These are phyloP conservation scores for Metschnikowia amazonensis DNA, from an alignment of 805 yeast genomes.

Conservation along the genomic window DNA sequence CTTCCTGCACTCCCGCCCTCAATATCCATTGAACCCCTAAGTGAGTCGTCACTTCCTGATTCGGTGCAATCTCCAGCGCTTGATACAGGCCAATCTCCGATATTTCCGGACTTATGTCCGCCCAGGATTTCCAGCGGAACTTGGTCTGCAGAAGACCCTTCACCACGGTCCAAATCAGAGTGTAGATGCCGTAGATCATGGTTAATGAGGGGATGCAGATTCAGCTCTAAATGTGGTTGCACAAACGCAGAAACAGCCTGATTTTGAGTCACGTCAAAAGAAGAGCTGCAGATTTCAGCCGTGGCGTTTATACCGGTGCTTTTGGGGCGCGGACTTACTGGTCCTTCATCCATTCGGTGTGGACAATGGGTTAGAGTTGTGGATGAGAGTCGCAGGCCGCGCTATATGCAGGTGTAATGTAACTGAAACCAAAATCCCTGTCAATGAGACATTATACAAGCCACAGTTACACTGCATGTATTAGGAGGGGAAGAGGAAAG, in stretches of 20 bases:
- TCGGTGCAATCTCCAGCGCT: neutral
- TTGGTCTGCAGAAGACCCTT: neutral
- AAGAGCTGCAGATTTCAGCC: too few species aligned
- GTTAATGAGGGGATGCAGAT: neutral
- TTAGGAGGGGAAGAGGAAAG: too few species aligned
- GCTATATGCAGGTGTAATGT: neutral
- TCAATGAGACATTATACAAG: neutral
- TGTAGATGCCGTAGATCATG: neutral
- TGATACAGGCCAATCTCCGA: too few species aligned
- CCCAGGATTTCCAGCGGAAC: neutral
- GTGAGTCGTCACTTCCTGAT: neutral
- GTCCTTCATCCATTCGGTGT: constrained; percentile 1
- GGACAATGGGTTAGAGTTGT: neutral
- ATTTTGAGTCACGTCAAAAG: neutral
- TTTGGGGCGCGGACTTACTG: neutral
- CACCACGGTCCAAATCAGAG: too few species aligned
- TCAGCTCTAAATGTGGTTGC: neutral
- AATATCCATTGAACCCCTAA: neutral
- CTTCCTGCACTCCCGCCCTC: neutral
- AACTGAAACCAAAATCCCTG: neutral
- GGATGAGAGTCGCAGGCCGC: neutral
- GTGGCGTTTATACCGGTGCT: neutral
- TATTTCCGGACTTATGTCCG: neutral
- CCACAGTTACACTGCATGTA: too few species aligned
- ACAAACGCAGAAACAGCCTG: neutral